Percentiles rank a stretch among this genome's conserved stretches.
Conservation (phyloP, 257 asterid genomes). For the Solanum lycopersicoides region DNA sequence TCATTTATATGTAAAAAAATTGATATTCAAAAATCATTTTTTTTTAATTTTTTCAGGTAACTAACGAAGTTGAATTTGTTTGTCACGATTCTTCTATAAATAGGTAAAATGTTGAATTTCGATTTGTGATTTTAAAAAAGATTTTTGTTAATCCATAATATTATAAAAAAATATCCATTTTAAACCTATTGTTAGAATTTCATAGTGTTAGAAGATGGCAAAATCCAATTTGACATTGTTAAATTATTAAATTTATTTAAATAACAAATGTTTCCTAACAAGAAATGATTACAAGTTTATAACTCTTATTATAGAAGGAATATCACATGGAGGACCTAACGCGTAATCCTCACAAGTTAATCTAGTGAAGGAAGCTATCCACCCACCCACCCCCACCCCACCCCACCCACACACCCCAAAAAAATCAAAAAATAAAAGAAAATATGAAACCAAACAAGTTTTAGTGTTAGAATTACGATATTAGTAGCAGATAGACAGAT, state of each 20-base stretch:
- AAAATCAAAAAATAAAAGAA: background rate
- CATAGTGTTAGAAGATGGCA: background rate
- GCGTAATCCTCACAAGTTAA: background rate
- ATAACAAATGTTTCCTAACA: background rate
- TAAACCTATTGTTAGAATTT: too few relatives aligned
- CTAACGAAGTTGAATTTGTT: background rate
- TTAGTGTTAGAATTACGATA: too few relatives aligned
- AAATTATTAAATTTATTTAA: background rate
- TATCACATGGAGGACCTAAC: background rate
- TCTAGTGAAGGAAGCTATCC: background rate
- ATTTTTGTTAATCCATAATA: too few relatives aligned
- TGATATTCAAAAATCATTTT: too few relatives aligned
- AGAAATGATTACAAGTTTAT: background rate
- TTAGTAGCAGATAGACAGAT: too few relatives aligned
- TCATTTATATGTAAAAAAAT: too few relatives aligned
- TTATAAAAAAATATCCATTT: too few relatives aligned
- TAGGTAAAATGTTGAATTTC: background rate
- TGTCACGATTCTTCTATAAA: too few relatives aligned
- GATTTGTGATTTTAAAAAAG: too few relatives aligned
- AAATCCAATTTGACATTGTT: background rate
- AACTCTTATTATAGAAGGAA: background rate
- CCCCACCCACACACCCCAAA: background rate
- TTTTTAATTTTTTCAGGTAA: too few relatives aligned
- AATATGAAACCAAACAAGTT: too few relatives aligned
- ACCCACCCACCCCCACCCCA: background rate